Evolutionary conservation across 2,329 filamentous ascomycete genomes (phyloP).

Genomic region (Colletotrichum scovillei): DNA sequence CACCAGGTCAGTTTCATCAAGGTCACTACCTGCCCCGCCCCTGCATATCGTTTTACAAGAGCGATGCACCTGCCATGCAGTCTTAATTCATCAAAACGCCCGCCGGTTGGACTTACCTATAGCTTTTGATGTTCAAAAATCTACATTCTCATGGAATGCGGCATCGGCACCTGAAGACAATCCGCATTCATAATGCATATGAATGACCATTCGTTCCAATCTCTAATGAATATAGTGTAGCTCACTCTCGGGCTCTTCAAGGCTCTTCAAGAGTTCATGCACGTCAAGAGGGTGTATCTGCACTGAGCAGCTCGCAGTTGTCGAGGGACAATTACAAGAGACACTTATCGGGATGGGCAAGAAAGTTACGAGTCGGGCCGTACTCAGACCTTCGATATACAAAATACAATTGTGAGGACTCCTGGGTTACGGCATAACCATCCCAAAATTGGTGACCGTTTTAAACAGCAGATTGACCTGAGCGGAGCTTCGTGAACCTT

Average conservation of each 20-base stretch:
- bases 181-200: not conserved
- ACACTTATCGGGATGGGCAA: no score
- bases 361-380: not conserved
- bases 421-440: not conserved
- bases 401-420: not conserved
- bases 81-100: not conserved
- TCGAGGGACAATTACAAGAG: not conserved
- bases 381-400: not conserved
- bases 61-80: not conserved
- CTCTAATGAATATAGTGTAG: not conserved
- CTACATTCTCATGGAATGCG: no score
- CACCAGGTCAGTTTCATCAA: not conserved
- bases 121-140: no score
- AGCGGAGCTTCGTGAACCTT: not conserved
- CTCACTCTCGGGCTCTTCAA: not conserved
- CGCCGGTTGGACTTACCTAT: no score
- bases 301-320: not conserved
- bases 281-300: not conserved
- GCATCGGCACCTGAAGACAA: not conserved
- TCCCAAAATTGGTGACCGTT: not conserved
- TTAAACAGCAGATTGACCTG: not conserved
- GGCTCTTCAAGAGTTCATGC: not conserved
- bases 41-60: not conserved
- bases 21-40: not conserved
- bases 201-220: no score